phyloP scores from a whole-genome alignment of 176 grass and related monocot genomes.

The Rhynchospora tenuis region DNA sequence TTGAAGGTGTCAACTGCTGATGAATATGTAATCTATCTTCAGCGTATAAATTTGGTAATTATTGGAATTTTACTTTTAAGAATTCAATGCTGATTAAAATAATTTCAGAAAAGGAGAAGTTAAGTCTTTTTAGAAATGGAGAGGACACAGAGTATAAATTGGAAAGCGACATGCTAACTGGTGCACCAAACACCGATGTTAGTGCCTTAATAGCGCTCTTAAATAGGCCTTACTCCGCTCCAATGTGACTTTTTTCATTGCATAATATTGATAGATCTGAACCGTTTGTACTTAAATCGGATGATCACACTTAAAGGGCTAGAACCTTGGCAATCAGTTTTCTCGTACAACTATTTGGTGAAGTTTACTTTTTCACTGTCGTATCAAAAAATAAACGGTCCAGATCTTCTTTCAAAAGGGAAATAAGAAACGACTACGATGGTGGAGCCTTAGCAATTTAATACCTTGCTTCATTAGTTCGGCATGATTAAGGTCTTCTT shows the following conservation, averaged over 20 bases:
- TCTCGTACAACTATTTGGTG: not conserved
- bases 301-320: not conserved
- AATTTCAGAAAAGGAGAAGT: not conserved
- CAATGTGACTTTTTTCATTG: not conserved
- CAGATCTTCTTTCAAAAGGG: not conserved
- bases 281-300: not conserved
- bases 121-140: not conserved
- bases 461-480: not conserved
- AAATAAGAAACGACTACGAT: not conserved
- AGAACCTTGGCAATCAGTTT: not conserved
- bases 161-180: slow-evolving; percentile 6
- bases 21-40: not conserved
- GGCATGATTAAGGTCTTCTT: not conserved
- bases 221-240: not conserved
- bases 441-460: too few relatives aligned
- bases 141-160: not conserved
- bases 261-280: not conserved
- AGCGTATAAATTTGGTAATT: not conserved
- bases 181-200: slow-evolving; percentile 1
- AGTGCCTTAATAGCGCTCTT: not conserved
- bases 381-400: not conserved
- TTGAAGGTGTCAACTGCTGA: not conserved
- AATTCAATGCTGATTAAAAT: not conserved
- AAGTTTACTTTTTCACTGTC: not conserved
- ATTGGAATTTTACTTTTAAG: not conserved